These are phyloP conservation scores for Hypoxylon cercidicola DNA, from an alignment of 495 filamentous ascomycete species.

Conservation along the genomic window DNA sequence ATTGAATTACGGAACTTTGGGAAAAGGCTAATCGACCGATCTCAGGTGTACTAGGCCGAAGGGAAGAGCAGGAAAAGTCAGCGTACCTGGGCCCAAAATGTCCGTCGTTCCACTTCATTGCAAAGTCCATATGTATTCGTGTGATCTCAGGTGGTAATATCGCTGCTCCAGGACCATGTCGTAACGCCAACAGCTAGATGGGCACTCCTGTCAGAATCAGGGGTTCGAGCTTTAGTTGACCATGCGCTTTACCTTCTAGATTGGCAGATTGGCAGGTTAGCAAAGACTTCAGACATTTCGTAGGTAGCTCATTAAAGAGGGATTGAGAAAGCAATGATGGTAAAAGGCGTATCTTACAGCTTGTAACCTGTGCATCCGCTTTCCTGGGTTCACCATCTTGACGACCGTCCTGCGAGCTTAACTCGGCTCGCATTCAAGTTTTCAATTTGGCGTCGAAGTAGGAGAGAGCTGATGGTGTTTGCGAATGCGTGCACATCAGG, in stretches of 20 bases:
- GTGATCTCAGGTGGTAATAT: slow-evolving; percentile 82
- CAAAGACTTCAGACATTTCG: not conserved
- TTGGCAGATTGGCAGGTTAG: slow-evolving; percentile 31
- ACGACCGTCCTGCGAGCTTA: slow-evolving; percentile 42
- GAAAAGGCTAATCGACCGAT: no score
- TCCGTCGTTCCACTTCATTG: slow-evolving; percentile 68
- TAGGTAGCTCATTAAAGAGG: slow-evolving; percentile 2
- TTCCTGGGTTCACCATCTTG: slow-evolving; percentile 81
- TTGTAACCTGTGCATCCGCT: slow-evolving; percentile 81
- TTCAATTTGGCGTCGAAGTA: slow-evolving; percentile 22
- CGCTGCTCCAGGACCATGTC: slow-evolving; percentile 83
- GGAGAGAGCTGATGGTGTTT: not conserved
- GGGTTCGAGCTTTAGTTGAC: slow-evolving; percentile 18
- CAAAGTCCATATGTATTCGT: slow-evolving; percentile 85
- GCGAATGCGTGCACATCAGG: not conserved
- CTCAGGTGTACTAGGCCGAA: not conserved
- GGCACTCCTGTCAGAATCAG: slow-evolving; percentile 40
- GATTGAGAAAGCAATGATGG: slow-evolving; percentile 11
- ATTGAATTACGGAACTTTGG: no score
- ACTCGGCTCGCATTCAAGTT: slow-evolving; percentile 30
- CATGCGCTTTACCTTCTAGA: slow-evolving; percentile 47
- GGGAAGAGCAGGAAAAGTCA: not conserved
- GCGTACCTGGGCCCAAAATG: slow-evolving; percentile 83
- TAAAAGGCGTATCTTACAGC: slow-evolving; percentile 65
- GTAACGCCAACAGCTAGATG: slow-evolving; percentile 73